Base-by-base conservation (phyloP, 1,139 yeast genomes). In the Debaryomyces robertsiae region DNA sequence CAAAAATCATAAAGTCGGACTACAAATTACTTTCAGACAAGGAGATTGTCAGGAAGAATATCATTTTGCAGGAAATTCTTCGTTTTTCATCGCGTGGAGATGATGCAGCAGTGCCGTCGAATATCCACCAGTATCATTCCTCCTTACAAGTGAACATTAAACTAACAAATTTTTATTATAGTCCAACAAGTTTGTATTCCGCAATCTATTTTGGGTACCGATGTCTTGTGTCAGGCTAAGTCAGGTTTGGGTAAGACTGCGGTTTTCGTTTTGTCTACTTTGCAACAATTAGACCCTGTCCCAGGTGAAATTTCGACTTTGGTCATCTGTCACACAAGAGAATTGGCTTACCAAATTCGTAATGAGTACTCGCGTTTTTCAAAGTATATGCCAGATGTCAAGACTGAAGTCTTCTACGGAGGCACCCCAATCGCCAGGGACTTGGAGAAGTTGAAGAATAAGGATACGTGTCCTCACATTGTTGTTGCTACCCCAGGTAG, bases 201-300 rank as follows among this genome's bases (percentile, higher is more conserved):
- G 44, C 98, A 93, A 73, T 88, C 98, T 43, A 90, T 93, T 60
- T 85, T 93, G 59, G 98, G 98, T 63, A 91, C 96, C 49, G 98
- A 93, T 63, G 98, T 93, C 46, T 75, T 93, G 54, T 93, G 98
- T 75, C 98, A 93, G 76, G 98, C 98, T 67, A 93, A 93, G 77
- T 93, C 98, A 36, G 98, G 98, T 84, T 79, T 93, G 56, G 98
- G 98, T 83, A 93, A 93, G 70, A 93, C 98, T 45, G 98, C 98
- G 39, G 98, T 93, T 46, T 93, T 93, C 58, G 98, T 93, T 44
- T 78, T 93, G 60, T 89, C 97, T 18, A 91, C 98, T 46, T 79
- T 93, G 62, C 98, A 93, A 71, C 98, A 93, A 73, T 79, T 93
- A 60, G 98, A 93, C 61, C 98, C 98, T 39, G 90, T 93, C 51